A percentile compares a stretch with the other conserved stretches of the same genome.
phyloP scores from a whole-genome alignment of 768 basidiomycete species.

The Tubosaeta sp. region DNA sequence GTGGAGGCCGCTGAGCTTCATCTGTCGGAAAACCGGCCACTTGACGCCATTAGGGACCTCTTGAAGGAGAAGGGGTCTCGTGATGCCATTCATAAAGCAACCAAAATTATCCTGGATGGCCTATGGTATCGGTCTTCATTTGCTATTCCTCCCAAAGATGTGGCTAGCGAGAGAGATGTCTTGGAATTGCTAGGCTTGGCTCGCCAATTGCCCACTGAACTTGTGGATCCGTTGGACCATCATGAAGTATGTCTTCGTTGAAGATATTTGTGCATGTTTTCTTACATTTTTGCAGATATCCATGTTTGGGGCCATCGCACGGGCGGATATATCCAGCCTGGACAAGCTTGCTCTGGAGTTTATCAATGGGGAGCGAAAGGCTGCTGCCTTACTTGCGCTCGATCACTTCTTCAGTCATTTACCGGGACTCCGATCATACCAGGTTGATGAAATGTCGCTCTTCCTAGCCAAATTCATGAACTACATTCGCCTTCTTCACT shows the following conservation, averaged over 20 bases:
- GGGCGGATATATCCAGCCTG: constrained; percentile 26
- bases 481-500: constrained; percentile 5
- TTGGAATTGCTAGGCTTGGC: constrained; percentile 26
- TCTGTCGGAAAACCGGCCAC: constrained; percentile 41
- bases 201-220: constrained; percentile 4
- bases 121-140: constrained; percentile 49
- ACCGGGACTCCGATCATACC: constrained; percentile 17
- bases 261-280: neutral
- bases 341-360: constrained; percentile 32
- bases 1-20: constrained; percentile 52
- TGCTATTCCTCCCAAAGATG: constrained; percentile 20
- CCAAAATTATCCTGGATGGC: constrained; percentile 36
- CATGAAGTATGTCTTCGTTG: constrained; percentile 12
- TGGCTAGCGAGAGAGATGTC: constrained; percentile 4
- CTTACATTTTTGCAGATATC: constrained; percentile 9
- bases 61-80: constrained; percentile 30
- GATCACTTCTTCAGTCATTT: constrained; percentile 5
- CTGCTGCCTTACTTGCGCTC: constrained; percentile 9
- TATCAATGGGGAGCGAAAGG: neutral
- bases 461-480: constrained; percentile 7
- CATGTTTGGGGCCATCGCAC: constrained; percentile 33
- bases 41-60: constrained; percentile 46
- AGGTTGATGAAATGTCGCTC: constrained; percentile 12
- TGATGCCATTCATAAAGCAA: constrained; percentile 33
- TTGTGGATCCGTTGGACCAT: constrained; percentile 2